Evolutionary conservation across 164 flowering plant genomes (phyloP).

Genomic region (Vitis rupestris): DNA sequence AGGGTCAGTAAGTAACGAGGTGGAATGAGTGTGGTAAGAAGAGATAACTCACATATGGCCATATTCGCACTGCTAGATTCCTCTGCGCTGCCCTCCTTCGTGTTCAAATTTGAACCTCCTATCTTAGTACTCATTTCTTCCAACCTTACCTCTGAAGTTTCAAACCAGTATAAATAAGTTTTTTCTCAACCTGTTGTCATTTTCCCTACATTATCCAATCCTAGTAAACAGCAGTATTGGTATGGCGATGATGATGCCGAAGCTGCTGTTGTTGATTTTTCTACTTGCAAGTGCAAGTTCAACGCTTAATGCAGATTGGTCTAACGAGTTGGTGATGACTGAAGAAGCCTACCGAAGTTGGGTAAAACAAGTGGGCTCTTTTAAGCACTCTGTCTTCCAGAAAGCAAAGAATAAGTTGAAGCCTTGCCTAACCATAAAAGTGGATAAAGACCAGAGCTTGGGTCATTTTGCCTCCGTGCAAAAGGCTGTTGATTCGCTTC

Average conservation of each 20-base stretch:
- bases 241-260: slow-evolving; percentile 10
- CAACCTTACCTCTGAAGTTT: not conserved
- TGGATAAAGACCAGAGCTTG: slow-evolving; percentile 24
- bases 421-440: slow-evolving; percentile 43
- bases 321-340: slow-evolving; percentile 13
- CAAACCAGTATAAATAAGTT: no score
- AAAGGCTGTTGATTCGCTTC: slow-evolving; percentile 52
- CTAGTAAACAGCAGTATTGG: no score
- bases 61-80: slow-evolving; percentile 11
- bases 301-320: slow-evolving; percentile 6
- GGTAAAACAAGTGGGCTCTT: slow-evolving; percentile 32
- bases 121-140: not conserved
- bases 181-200: no score
- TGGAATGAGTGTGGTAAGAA: not conserved
- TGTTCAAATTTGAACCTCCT: not conserved
- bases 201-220: no score
- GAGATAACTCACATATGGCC: slow-evolving; percentile 4
- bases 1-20: slow-evolving; percentile 2
- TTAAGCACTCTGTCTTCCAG: slow-evolving; percentile 34
- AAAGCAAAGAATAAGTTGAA: slow-evolving; percentile 34
- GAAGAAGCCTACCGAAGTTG: slow-evolving; percentile 38
- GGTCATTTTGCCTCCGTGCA: slow-evolving; percentile 42
- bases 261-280: slow-evolving; percentile 18
- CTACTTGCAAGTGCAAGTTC: slow-evolving; percentile 14
- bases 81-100: slow-evolving; percentile 9